Conservation (phyloP, 2,329 filamentous ascomycete species). For the Clarireedia paspali region DNA sequence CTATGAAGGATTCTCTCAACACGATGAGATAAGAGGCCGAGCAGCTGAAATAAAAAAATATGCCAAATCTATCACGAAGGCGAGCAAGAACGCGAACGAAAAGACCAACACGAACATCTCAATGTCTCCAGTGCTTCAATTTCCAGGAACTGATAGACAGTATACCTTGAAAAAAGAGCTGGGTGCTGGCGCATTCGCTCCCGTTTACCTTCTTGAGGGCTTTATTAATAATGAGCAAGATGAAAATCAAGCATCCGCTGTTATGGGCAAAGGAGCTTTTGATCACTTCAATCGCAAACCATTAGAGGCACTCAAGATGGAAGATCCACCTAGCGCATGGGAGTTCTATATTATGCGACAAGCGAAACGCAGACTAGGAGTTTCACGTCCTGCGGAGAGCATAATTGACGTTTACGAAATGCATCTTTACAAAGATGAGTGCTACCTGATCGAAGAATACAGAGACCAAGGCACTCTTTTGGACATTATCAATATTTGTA, state of each 20-base stretch:
- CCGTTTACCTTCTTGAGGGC: constrained; percentile 85
- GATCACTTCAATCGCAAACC: constrained; percentile 42
- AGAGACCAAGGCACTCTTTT: constrained; percentile 85
- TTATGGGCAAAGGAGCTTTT: constrained; percentile 57
- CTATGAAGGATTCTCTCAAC: constrained; percentile 75
- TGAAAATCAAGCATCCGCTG: constrained; percentile 36
- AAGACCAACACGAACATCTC: constrained; percentile 55
- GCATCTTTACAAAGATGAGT: constrained; percentile 85
- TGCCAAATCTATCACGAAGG: constrained; percentile 49
- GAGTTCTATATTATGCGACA: constrained; percentile 94
- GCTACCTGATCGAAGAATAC: constrained; percentile 81
- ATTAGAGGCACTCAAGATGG: constrained; percentile 90
- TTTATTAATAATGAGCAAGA: constrained; percentile 44
- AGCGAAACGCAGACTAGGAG: constrained; percentile 66
- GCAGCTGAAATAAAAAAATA: constrained; percentile 75
- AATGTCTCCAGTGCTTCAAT: constrained; percentile 57
- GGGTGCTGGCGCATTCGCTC: constrained; percentile 88
- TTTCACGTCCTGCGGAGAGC: constrained; percentile 66
- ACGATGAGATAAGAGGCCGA: constrained; percentile 56
- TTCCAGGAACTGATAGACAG: constrained; percentile 54
- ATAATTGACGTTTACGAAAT: constrained; percentile 81
- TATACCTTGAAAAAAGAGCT: constrained; percentile 82
- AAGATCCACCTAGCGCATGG: constrained; percentile 81
- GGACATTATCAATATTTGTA: constrained; percentile 86
- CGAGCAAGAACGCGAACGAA: constrained; percentile 34